Conservation (phyloP, 177 flowering plant genomes). For the Telopea speciosissima region DNA sequence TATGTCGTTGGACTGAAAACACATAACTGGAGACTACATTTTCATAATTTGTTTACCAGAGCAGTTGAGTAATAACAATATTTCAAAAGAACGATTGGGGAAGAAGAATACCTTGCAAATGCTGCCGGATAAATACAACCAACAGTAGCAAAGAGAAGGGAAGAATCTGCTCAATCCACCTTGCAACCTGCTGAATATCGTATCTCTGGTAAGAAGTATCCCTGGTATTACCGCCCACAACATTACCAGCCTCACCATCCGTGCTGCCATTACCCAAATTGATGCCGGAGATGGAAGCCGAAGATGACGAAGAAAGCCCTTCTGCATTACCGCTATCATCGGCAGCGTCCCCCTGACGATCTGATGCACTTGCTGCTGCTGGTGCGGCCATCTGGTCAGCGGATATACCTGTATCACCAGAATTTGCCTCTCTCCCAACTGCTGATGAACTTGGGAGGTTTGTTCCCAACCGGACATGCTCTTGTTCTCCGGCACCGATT, state of each 20-base stretch:
- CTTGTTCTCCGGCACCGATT: slow-evolving; percentile 68
- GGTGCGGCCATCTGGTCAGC: slow-evolving; percentile 20
- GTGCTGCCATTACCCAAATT: slow-evolving; percentile 20
- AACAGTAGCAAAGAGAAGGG: slow-evolving; percentile 87
- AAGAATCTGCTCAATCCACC: slow-evolving; percentile 95
- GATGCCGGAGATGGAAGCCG: slow-evolving; percentile 8
- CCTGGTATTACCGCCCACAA: slow-evolving; percentile 41
- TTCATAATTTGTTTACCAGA: background rate
- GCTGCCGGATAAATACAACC: slow-evolving; percentile 97
- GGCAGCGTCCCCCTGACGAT: slow-evolving; percentile 33
- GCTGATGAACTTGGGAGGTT: slow-evolving; percentile 19
- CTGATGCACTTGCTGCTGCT: slow-evolving; percentile 20
- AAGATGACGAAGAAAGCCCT: slow-evolving; percentile 28
- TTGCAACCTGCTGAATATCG: slow-evolving; percentile 95
- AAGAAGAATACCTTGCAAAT: slow-evolving; percentile 72
- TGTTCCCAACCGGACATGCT: slow-evolving; percentile 30
- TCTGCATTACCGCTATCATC: slow-evolving; percentile 35
- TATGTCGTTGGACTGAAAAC: background rate
- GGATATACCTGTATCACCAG: slow-evolving; percentile 26
- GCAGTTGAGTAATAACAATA: no score
- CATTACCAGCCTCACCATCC: slow-evolving; percentile 51
- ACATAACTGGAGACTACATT: background rate
- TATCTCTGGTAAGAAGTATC: slow-evolving; percentile 93
- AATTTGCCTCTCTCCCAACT: slow-evolving; percentile 30
- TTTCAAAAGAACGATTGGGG: background rate